A percentile compares a stretch with the other conserved stretches of the same genome.
Evolutionary conservation across 768 basidiomycete genomes (phyloP).

Genomic region (Suillus americanus): DNA sequence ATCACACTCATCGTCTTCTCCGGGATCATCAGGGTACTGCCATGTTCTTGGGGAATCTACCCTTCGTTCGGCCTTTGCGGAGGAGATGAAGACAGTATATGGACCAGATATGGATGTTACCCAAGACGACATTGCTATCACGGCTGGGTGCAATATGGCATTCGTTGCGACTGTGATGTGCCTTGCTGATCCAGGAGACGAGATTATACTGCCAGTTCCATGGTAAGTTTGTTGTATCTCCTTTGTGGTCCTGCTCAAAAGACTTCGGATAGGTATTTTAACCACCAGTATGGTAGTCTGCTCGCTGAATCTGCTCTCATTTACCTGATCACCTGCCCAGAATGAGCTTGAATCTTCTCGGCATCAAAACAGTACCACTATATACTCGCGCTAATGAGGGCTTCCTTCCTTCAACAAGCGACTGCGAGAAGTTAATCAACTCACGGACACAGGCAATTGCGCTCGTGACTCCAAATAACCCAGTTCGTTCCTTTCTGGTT

Average conservation of each 20-base stretch:
- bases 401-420: conserved; percentile 59
- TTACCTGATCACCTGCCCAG: conserved; percentile 29
- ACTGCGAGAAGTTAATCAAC: conserved; percentile 53
- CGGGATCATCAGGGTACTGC: conserved; percentile 53
- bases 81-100: conserved; percentile 65
- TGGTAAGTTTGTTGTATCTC: conserved; percentile 41
- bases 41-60: conserved; percentile 55
- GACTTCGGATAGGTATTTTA: conserved; percentile 54
- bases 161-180: conserved; percentile 63
- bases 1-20: conserved; percentile 41
- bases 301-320: background rate
- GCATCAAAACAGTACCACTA: conserved; percentile 57
- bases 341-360: conserved; percentile 68
- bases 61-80: conserved; percentile 50
- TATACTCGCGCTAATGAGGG: conserved; percentile 46
- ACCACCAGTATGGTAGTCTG: conserved; percentile 46
- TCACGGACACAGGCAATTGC: conserved; percentile 65
- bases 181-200: conserved; percentile 67
- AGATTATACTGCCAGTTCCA: conserved; percentile 70
- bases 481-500: conserved; percentile 37
- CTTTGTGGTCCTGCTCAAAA: background rate
- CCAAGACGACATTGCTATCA: conserved; percentile 61
- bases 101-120: conserved; percentile 47
- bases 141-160: conserved; percentile 73
- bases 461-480: conserved; percentile 79